A percentile compares a stretch with the other conserved stretches of the same genome.
These are phyloP conservation scores for Apiospora rasikravindrae DNA, from an alignment of 2,329 filamentous ascomycete species.

Conservation along the genomic window DNA sequence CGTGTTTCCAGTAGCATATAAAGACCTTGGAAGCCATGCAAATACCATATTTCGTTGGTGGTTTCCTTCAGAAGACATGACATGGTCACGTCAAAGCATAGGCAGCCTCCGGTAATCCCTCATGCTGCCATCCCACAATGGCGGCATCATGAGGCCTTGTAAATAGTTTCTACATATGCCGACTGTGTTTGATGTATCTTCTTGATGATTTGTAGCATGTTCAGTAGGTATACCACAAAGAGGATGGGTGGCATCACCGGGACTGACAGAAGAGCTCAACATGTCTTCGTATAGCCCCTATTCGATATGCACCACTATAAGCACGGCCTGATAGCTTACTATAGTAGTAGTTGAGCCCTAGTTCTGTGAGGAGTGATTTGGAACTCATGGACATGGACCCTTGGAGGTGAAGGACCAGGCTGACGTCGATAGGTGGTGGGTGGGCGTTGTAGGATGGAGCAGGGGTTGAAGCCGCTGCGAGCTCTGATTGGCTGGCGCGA, in stretches of 20 bases:
- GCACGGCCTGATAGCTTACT: background rate
- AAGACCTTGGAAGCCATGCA: background rate
- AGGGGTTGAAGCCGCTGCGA: slow-evolving; percentile 7
- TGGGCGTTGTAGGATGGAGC: slow-evolving; percentile 1
- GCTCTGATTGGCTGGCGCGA: slow-evolving; percentile 22
- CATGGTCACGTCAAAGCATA: background rate
- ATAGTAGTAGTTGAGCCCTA: too few species aligned
- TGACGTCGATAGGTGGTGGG: background rate
- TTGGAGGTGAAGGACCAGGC: background rate
- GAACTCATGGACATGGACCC: background rate
- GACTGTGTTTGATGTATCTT: background rate
- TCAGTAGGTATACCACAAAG: background rate
- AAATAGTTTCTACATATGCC: background rate
- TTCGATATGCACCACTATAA: background rate
- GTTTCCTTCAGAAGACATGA: background rate
- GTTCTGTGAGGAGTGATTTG: background rate
- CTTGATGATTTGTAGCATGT: background rate
- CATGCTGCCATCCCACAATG: background rate
- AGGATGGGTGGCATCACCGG: too few species aligned
- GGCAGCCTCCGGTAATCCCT: background rate
- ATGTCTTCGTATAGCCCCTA: background rate
- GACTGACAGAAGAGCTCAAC: background rate
- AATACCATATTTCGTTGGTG: background rate
- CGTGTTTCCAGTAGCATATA: background rate
- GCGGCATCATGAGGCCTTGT: background rate